Percentiles rank a stretch among this genome's conserved stretches.
phyloP scores from a whole-genome alignment of 495 filamentous ascomycete genomes.

The Tuber calosporum region DNA sequence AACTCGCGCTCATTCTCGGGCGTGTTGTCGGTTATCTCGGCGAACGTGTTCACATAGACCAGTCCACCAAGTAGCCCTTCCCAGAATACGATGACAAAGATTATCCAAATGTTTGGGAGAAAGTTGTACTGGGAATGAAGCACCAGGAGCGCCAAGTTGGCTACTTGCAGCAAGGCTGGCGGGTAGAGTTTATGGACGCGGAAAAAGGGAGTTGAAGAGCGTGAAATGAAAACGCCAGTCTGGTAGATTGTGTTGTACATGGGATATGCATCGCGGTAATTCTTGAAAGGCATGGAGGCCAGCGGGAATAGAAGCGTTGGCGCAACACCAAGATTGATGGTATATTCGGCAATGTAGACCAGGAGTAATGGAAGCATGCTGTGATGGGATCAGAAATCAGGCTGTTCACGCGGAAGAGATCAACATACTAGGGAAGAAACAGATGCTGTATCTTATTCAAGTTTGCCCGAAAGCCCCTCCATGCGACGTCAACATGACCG shows the following conservation, averaged over 20 bases:
- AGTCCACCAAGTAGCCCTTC: constrained; percentile 82
- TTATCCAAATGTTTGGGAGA: constrained; percentile 71
- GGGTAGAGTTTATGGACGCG: constrained; percentile 73
- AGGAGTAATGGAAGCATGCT: constrained; percentile 87
- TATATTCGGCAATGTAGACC: constrained; percentile 93
- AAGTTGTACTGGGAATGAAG: constrained; percentile 69
- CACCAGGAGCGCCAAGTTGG: constrained; percentile 67
- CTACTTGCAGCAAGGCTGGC: constrained; percentile 73
- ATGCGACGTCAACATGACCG: constrained; percentile 13
- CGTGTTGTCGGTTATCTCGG: constrained; percentile 77
- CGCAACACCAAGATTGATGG: constrained; percentile 86
- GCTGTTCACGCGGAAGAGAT: constrained; percentile 28
- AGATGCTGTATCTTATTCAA: constrained; percentile 51
- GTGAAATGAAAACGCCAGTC: constrained; percentile 84
- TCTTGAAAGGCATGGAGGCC: constrained; percentile 61
- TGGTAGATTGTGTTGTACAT: constrained; percentile 90
- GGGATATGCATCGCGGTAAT: constrained; percentile 87
- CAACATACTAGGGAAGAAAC: constrained; percentile 60
- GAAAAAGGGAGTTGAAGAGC: constrained; percentile 79
- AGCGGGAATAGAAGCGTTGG: constrained; percentile 86
- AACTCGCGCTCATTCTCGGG: constrained; percentile 75
- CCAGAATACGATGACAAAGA: constrained; percentile 88
- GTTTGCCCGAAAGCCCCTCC: constrained; percentile 47
- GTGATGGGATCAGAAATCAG: constrained; percentile 9
- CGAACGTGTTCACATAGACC: constrained; percentile 94